Percentiles rank a stretch among this genome's conserved stretches.
phyloP scores from a whole-genome alignment of 441 rosid species.

The Populus hybrid region DNA sequence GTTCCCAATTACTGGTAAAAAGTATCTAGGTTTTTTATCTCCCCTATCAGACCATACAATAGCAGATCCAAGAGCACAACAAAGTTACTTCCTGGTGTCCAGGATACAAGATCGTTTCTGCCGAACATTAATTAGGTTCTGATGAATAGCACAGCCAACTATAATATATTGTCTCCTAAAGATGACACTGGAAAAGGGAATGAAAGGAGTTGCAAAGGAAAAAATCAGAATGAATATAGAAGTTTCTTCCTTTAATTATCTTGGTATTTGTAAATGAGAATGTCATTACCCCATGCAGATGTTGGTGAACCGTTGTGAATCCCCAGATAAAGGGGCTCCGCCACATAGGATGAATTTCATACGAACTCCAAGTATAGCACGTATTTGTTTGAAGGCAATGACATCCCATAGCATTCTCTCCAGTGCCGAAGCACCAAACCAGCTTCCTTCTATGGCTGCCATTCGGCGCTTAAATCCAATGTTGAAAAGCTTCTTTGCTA shows the following conservation, averaged over 20 bases:
- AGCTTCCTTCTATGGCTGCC: slow-evolving; percentile 85
- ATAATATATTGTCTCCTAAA: neutral
- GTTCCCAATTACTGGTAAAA: neutral
- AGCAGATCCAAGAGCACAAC: neutral
- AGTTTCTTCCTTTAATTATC: neutral
- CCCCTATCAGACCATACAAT: neutral
- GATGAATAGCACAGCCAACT: neutral
- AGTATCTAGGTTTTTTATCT: neutral
- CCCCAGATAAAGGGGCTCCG: slow-evolving; percentile 92
- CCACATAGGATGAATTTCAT: slow-evolving; percentile 78
- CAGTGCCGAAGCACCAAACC: slow-evolving; percentile 94
- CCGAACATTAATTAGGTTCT: neutral
- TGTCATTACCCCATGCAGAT: slow-evolving; percentile 83
- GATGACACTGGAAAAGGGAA: neutral
- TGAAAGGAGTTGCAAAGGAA: neutral
- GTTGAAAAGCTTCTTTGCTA: slow-evolving; percentile 63
- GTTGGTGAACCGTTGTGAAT: slow-evolving; percentile 88
- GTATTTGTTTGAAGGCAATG: slow-evolving; percentile 58
- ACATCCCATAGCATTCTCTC: slow-evolving; percentile 77
- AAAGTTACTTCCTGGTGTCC: neutral
- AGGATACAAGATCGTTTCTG: neutral
- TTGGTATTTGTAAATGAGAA: slow-evolving; percentile 16
- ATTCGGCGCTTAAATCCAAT: slow-evolving; percentile 66
- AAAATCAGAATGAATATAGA: neutral
- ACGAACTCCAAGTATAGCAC: slow-evolving; percentile 74